Evolutionary conservation across 2,329 filamentous ascomycete species (phyloP), one percentile per base, ranked within the genome.

Genomic region (Fusarium clavum): DNA sequence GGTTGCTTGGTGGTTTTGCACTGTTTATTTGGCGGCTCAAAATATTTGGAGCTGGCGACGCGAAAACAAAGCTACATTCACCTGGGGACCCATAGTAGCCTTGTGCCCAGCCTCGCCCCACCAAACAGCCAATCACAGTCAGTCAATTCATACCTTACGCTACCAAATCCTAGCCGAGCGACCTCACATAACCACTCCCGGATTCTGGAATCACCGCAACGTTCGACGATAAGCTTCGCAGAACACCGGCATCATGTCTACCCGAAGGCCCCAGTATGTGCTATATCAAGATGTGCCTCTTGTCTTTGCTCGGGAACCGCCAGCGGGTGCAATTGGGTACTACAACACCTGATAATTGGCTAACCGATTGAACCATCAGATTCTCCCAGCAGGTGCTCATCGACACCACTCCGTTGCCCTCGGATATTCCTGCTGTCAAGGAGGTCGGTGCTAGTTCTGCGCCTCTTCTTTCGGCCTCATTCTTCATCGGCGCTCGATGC

Each of bases 401-500:
- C 86, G 96, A 99, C 87, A 96, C 93, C 79, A 97, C 96, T 75
- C 95, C 96, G 78, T 92, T 99, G 78, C 96, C 96, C 73, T 91
- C 93, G 79, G 87, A 91, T 78, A 94, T 99, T 82, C 96, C 96
- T 77, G 91, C 93, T 79, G 96, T 99, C 81, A 88, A 93, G 82
- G 96, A 99, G 84, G 89, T 99, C 74, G 96, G 96, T 78, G 89
- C 94, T 78, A 97, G 91, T 78, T 98, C 95, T 61, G 96, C 94
- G 41, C 96, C 96, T 58, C 88, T 99, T 46, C 86, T 97, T 64
- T 97, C 93, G 72, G 96, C 96, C 32, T 90, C 94, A 55, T 99
- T 93, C 88, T 99, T 98, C 82, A 99, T 99, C 80, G 96, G 96
- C 70, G 94, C 94, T 73, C 91, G 95, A 79, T 99, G 96, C 90